These are phyloP conservation scores for Basidiobolus meristosporus DNA, from an alignment of 371 early-diverging fungal species.

Conservation along the genomic window DNA sequence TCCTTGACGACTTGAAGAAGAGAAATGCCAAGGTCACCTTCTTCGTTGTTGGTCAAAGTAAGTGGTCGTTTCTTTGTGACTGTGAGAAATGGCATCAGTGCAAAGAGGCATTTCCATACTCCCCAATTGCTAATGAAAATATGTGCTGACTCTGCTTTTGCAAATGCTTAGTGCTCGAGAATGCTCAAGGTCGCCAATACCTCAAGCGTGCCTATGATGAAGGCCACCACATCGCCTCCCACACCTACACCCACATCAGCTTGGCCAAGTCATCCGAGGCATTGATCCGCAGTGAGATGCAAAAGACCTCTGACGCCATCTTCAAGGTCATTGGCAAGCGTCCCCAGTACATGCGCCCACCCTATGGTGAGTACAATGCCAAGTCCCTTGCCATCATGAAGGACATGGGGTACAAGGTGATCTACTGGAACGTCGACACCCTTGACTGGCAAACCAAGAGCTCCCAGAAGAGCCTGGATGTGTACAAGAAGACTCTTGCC, in stretches of 20 bases:
- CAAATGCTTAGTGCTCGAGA: no score
- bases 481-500: no score
- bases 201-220: constrained; percentile 13
- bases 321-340: constrained; percentile 14
- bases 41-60: constrained; percentile 39
- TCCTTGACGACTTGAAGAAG: constrained; percentile 22
- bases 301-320: constrained; percentile 11
- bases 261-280: constrained; percentile 13
- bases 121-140: constrained; percentile 45
- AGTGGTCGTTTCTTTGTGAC: no score
- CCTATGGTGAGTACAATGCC: constrained; percentile 6
- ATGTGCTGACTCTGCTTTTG: no score
- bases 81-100: constrained; percentile 17
- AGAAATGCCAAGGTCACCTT: constrained; percentile 36
- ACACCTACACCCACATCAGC: constrained; percentile 25
- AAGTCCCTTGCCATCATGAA: not conserved
- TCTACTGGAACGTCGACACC: constrained; percentile 9
- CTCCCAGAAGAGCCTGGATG: not conserved
- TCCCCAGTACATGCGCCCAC: constrained; percentile 22
- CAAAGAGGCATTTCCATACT: constrained; percentile 40
- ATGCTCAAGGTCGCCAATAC: no score
- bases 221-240: constrained; percentile 26
- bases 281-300: constrained; percentile 8
- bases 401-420: constrained; percentile 1
- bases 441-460: constrained; percentile 5